Percentiles rank a stretch among this genome's conserved stretches.
phyloP scores from a whole-genome alignment of 1,139 yeast species.

The Candida neerlandica region DNA sequence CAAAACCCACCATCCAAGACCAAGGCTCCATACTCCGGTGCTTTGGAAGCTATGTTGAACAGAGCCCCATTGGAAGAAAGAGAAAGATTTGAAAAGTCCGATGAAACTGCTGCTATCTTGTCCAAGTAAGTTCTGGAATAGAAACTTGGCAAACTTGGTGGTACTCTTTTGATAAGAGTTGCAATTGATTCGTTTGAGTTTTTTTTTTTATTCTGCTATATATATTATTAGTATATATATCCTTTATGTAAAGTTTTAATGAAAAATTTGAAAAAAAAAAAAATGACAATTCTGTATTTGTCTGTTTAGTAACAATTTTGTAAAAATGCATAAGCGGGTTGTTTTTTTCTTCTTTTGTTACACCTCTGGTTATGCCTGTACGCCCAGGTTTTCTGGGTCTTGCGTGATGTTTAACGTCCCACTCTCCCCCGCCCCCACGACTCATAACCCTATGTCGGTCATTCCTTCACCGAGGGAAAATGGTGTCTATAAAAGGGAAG shows the following conservation, averaged over 20 bases:
- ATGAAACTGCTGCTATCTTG: conserved; percentile 30
- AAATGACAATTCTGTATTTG: background rate
- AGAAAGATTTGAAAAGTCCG: conserved; percentile 41
- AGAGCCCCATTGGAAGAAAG: conserved; percentile 41
- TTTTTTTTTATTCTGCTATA: background rate
- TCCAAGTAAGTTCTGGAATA: conserved; percentile 27
- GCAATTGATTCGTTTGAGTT: background rate
- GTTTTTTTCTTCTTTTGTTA: no score
- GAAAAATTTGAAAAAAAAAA: background rate
- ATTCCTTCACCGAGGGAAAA: background rate
- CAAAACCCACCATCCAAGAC: conserved; percentile 37
- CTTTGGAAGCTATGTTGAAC: conserved; percentile 39
- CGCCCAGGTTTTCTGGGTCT: background rate
- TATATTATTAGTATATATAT: background rate
- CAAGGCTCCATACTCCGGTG: conserved; percentile 45
- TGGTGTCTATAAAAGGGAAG: background rate
- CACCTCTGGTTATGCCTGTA: no score
- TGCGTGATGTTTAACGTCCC: background rate
- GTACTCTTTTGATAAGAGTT: conserved; percentile 5
- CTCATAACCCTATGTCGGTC: background rate
- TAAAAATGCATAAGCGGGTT: no score
- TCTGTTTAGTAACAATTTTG: background rate
- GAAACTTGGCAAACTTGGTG: background rate
- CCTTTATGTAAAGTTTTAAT: background rate
- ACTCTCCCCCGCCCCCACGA: no score